Base-by-base conservation (phyloP, 805 yeast species). In the Candida peoriensis region DNA sequence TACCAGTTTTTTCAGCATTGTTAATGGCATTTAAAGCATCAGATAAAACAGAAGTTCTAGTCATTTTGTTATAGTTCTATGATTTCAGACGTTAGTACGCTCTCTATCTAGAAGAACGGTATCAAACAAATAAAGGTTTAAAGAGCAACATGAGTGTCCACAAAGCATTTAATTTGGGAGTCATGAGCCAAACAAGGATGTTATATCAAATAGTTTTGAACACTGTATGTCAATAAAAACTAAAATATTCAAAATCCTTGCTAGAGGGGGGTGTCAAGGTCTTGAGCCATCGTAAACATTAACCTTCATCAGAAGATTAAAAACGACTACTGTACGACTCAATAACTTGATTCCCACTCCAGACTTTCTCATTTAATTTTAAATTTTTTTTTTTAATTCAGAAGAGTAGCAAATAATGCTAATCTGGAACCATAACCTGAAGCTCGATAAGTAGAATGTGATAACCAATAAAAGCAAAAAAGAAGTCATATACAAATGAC, bases 1-100 rank as follows among this genome's bases (percentile, higher is more conserved):
- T 89, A 72, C 97, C 97, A 72, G 96, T 81, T 76, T 87, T 89
- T 76, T 89, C 96, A 73, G 97, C 97, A 72, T 89, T 88, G 90
- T 88, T 87, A 72, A 88, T 89, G 60, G 95, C 81, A 74, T 89
- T 89, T 61, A 88, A 81, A 64, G 96, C 96, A 76, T 88, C 97
- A 65, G 96, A 96, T 71, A 88, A 83, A 70, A 85, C 97, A 60
- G 97, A 88, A 55, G 96, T 78, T 78, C 96, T 88, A 69, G 96
- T 86, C 97, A 89, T 88, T 66, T 61, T 74, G 8, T 22, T n/a
- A 12, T n/a, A 17, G 25, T n/a, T n/a, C n/a, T 10, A 24, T 8
- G 18, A 4, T 10, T 8, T 1, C 5, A 10, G 14, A 2, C 18
- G 47, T 45, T 43, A 41, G 48, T 43, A 45, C 22, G 14, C 17